Evolutionary conservation across 2,329 filamentous ascomycete species (phyloP).

Genomic region (Graphilbum fragrans): DNA sequence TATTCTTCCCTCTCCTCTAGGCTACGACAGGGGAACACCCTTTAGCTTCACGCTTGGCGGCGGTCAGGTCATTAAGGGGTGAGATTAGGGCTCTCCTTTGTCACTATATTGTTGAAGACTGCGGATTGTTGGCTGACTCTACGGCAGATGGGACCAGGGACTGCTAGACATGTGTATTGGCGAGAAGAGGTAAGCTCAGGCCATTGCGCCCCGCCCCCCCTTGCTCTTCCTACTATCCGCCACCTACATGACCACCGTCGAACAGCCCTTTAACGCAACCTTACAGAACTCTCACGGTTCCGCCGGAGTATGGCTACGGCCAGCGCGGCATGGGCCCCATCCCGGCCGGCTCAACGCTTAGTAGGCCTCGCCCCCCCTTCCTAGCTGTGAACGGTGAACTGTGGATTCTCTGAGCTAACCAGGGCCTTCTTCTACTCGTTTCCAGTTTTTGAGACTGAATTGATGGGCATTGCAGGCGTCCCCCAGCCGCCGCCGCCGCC

Average conservation of each 20-base stretch:
- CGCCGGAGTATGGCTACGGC: constrained; percentile 78
- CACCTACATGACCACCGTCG: not conserved
- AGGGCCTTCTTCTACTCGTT: not conserved
- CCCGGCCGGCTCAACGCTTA: constrained; percentile 64
- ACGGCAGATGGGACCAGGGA: constrained; percentile 70
- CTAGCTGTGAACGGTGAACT: not conserved
- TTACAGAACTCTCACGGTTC: constrained; percentile 69
- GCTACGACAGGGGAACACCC: constrained; percentile 58
- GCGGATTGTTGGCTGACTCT: constrained; percentile 12
- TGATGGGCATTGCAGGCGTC: constrained; percentile 73
- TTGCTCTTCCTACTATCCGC: not conserved
- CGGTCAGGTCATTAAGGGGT: constrained; percentile 84
- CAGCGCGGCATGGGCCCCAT: constrained; percentile 67
- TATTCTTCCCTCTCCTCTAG: constrained; percentile 1
- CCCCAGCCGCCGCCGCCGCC: constrained; percentile 9
- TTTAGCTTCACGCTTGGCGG: constrained; percentile 69
- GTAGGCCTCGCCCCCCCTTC: constrained; percentile 28
- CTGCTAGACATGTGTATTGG: constrained; percentile 91
- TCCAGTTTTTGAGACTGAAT: constrained; percentile 57
- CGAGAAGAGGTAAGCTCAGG: constrained; percentile 54
- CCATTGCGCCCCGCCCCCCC: not conserved
- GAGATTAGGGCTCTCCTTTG: constrained; percentile 22
- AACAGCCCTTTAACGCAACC: constrained; percentile 9
- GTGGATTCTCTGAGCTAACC: not conserved
- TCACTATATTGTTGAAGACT: constrained; percentile 2